These are phyloP conservation scores for Aureobasidium subglaciale DNA, from an alignment of 2,329 filamentous ascomycete species.

Conservation along the genomic window DNA sequence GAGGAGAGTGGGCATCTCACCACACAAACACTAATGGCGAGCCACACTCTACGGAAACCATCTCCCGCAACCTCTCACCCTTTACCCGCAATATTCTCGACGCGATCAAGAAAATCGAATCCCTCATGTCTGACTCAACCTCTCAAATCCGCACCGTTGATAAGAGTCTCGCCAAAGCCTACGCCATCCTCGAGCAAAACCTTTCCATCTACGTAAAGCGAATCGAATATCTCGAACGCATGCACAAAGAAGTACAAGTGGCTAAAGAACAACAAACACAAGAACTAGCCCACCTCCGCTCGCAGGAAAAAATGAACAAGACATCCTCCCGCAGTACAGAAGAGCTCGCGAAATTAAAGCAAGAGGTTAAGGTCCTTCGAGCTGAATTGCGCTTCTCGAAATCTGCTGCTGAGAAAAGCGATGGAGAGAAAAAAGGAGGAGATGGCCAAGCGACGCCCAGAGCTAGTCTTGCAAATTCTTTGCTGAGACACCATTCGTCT, in stretches of 20 bases:
- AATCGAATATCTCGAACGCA: slow-evolving; percentile 76
- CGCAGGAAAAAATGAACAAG: slow-evolving; percentile 26
- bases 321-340: slow-evolving; percentile 31
- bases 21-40: slow-evolving; percentile 86
- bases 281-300: background rate
- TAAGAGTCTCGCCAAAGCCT: slow-evolving; percentile 82
- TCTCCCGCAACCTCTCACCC: slow-evolving; percentile 75
- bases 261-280: slow-evolving; percentile 48
- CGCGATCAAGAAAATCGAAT: slow-evolving; percentile 81
- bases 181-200: slow-evolving; percentile 74
- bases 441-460: slow-evolving; percentile 21
- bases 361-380: slow-evolving; percentile 54
- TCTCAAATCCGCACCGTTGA: slow-evolving; percentile 77
- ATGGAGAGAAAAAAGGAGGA: slow-evolving; percentile 9
- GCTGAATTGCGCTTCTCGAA: slow-evolving; percentile 60
- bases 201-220: slow-evolving; percentile 75
- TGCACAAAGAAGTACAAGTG: slow-evolving; percentile 57
- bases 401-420: slow-evolving; percentile 16
- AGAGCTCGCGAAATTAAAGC: slow-evolving; percentile 53
- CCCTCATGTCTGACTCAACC: slow-evolving; percentile 69
- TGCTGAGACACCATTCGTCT: slow-evolving; percentile 50
- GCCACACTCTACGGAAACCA: slow-evolving; percentile 75
- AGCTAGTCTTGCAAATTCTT: slow-evolving; percentile 40
- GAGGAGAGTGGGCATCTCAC: slow-evolving; percentile 83
- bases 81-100: slow-evolving; percentile 86